Base-by-base conservation (phyloP, 169 alveolate genomes). In the Perkinsus marinus region DNA sequence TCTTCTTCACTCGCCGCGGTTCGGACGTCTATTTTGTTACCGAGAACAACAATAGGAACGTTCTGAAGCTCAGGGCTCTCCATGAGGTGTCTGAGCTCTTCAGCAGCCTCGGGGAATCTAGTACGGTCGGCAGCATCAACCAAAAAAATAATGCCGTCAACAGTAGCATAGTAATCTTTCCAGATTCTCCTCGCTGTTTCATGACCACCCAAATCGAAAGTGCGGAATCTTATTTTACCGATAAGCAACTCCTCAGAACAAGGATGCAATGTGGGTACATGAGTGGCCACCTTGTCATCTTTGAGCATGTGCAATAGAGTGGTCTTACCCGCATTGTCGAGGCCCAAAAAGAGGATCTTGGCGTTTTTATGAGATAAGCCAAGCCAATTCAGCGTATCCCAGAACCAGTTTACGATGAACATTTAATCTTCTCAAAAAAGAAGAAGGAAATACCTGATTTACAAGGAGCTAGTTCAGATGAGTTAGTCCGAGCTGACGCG, bases 291-390 rank as follows among this genome's bases (percentile, higher is more conserved):
- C 39, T 94, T 96, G 94, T 98, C 99, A 93, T 98, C 99, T 96
- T 98, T 98, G 37, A 98, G 96, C 99, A 98, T 98, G 93, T 99
- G 99, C 68, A 99, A 96, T 43, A 99, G 96, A 0, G 99, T 98
- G 39, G 99, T 98, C 93, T 99, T 99, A 39, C 99, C 99, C n/a
- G 99, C 99, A 93, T 99, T 99, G 95, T 99, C 99, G 7, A 99
- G 96, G 46, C 99, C 99, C 91, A 97, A 95, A 91, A 97, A 97
- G 68, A 97, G 95, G 92, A 97, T 97, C 92, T 97, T 95, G 91
- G 99, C 99, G 90, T 96, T 96, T 95, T 97, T 97, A 92, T 96
- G 97, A 46, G 97, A 94, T 92, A 96, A 96, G 43, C 99, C 99
- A 91, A 97, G 95, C 93, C 97, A 96, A 91, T 95, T 95, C 47